Evolutionary conservation across 2,329 filamentous ascomycete genomes (phyloP).

Genomic region (Calonectria fujianensis): DNA sequence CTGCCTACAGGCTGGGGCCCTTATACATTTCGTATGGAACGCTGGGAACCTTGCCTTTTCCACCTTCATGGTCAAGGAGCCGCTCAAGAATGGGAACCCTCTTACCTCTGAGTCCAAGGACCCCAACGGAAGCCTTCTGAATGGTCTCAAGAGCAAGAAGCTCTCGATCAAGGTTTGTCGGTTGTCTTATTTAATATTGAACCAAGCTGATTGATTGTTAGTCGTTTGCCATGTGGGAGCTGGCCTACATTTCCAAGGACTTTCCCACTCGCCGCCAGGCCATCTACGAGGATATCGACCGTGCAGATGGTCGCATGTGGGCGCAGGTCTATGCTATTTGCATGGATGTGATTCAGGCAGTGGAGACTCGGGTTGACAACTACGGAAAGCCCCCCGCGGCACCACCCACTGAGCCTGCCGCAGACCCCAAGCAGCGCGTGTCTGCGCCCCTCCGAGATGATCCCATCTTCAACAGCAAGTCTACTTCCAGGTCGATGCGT

Average conservation of each 20-base stretch:
- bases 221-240: constrained; percentile 93
- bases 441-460: constrained; percentile 67
- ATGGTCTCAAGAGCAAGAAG: constrained; percentile 89
- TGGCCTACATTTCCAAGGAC: constrained; percentile 85
- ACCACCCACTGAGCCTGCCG: constrained; percentile 57
- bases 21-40: constrained; percentile 85
- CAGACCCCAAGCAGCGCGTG: constrained; percentile 58
- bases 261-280: constrained; percentile 85
- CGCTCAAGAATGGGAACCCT: constrained; percentile 88
- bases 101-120: constrained; percentile 91
- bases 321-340: constrained; percentile 84
- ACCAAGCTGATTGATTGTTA: constrained; percentile 59
- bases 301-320: constrained; percentile 87
- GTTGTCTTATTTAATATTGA: not conserved
- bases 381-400: constrained; percentile 69
- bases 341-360: constrained; percentile 79
- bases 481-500: constrained; percentile 62
- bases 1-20: constrained; percentile 76
- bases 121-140: constrained; percentile 91
- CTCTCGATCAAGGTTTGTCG: constrained; percentile 79
- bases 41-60: constrained; percentile 86
- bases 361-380: constrained; percentile 80
- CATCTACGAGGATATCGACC: constrained; percentile 92
- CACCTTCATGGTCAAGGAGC: constrained; percentile 85
- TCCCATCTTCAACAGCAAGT: constrained; percentile 65